Conservation (phyloP, 2,329 filamentous ascomycete genomes). For the Gnomoniopsis smithogilvyi region DNA sequence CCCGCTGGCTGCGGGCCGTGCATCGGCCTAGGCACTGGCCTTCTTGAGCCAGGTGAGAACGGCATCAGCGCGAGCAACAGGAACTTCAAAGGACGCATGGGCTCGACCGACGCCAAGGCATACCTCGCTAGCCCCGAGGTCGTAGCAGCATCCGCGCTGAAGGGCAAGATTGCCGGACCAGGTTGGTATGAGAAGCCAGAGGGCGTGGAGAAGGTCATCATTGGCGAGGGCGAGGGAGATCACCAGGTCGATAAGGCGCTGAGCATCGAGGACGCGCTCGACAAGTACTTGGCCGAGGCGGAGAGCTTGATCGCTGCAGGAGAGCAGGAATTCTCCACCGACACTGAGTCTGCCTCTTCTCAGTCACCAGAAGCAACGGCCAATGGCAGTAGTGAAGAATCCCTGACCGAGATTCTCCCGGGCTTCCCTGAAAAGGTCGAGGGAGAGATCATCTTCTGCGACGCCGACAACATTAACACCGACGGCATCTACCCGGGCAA, state of each 20-base stretch:
- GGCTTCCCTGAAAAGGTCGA: constrained; percentile 81
- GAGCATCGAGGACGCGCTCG: constrained; percentile 67
- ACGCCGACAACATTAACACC: constrained; percentile 81
- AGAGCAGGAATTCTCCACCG: constrained; percentile 37
- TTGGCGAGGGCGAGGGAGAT: constrained; percentile 70
- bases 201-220: constrained; percentile 62
- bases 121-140: constrained; percentile 89
- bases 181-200: constrained; percentile 72
- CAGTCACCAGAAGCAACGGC: neutral
- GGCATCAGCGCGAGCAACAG: constrained; percentile 82
- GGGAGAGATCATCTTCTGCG: constrained; percentile 86
- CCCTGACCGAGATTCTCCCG: constrained; percentile 36
- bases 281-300: constrained; percentile 66
- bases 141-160: constrained; percentile 82
- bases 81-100: constrained; percentile 93
- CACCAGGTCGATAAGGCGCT: constrained; percentile 61
- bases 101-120: constrained; percentile 71
- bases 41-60: constrained; percentile 80
- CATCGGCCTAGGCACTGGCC: constrained; percentile 75
- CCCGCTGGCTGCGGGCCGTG: constrained; percentile 76
- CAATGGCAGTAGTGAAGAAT: constrained; percentile 35
- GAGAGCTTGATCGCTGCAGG: constrained; percentile 58
- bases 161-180: constrained; percentile 68
- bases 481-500: constrained; percentile 89
- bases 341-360: neutral